Conservation (phyloP, 108 stramenopile species). For the Skeletonema costatum region DNA sequence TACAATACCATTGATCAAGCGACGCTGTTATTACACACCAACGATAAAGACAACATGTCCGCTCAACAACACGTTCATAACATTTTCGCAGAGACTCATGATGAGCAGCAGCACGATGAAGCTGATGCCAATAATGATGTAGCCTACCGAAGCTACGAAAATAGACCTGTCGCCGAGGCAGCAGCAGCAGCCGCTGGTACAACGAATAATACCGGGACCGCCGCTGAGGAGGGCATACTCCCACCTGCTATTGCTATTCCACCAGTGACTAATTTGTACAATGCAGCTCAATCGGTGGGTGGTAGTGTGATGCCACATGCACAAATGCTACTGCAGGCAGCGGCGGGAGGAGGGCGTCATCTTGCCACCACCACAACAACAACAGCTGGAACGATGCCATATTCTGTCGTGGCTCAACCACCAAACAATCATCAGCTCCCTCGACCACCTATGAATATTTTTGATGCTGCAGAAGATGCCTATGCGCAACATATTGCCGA, state of each 20-base stretch:
- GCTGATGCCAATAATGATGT: neutral
- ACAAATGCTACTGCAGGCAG: neutral
- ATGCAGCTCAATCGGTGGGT: neutral
- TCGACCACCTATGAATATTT: neutral
- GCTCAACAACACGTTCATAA: neutral
- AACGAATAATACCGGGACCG: neutral
- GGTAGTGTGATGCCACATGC: constrained; percentile 2
- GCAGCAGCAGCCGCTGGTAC: neutral
- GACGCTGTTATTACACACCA: neutral
- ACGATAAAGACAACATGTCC: neutral
- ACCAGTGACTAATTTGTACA: neutral
- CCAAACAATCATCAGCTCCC: neutral
- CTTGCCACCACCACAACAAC: neutral
- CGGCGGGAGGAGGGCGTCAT: neutral
- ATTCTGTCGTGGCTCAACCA: neutral
- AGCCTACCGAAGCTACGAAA: neutral
- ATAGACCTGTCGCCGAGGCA: neutral
- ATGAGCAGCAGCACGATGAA: neutral
- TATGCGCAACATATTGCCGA: neutral
- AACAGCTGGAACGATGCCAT: neutral
- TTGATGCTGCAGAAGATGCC: neutral
- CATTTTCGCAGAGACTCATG: neutral
- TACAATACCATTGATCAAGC: too few relatives aligned
- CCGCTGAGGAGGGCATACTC: neutral
- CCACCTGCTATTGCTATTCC: neutral